These are phyloP conservation scores for Aspergillaceae sp. DNA, from an alignment of 2,329 filamentous ascomycete species.

Conservation along the genomic window DNA sequence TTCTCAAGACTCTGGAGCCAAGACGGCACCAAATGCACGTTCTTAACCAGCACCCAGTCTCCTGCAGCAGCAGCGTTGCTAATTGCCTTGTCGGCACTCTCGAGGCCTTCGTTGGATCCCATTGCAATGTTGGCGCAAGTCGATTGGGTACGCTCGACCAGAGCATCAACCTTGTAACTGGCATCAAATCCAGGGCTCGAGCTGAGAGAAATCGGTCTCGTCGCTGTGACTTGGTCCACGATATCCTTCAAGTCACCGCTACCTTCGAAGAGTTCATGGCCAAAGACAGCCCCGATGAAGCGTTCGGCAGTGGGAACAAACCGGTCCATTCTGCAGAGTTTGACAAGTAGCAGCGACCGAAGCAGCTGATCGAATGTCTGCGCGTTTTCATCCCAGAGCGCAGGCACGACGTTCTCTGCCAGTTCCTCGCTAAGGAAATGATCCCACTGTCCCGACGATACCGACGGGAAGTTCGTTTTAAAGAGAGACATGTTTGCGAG, in stretches of 20 bases:
- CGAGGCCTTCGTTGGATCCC: slow-evolving; percentile 91
- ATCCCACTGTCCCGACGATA: slow-evolving; percentile 62
- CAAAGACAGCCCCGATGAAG: slow-evolving; percentile 83
- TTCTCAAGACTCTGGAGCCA: slow-evolving; percentile 98
- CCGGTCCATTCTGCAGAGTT: slow-evolving; percentile 88
- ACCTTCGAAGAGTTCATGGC: slow-evolving; percentile 69
- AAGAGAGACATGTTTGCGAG: slow-evolving; percentile 63
- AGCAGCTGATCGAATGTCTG: slow-evolving; percentile 67
- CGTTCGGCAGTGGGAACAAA: slow-evolving; percentile 87
- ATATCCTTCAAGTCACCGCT: slow-evolving; percentile 79
- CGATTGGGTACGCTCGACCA: slow-evolving; percentile 75
- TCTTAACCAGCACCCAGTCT: slow-evolving; percentile 97
- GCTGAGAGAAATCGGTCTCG: slow-evolving; percentile 79
- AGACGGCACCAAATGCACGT: slow-evolving; percentile 89
- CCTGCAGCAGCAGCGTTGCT: slow-evolving; percentile 83
- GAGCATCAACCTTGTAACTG: slow-evolving; percentile 94
- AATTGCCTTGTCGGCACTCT: slow-evolving; percentile 91
- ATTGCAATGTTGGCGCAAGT: slow-evolving; percentile 96
- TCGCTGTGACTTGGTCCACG: slow-evolving; percentile 73
- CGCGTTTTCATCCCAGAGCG: slow-evolving; percentile 59
- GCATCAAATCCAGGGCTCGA: slow-evolving; percentile 96
- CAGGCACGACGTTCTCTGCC: slow-evolving; percentile 74
- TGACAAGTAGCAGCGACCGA: slow-evolving; percentile 78
- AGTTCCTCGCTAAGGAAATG: slow-evolving; percentile 77
- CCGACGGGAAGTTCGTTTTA: slow-evolving; percentile 59